Conservation (phyloP, 176 grass and related monocot species). For the Rhynchospora breviuscula region DNA sequence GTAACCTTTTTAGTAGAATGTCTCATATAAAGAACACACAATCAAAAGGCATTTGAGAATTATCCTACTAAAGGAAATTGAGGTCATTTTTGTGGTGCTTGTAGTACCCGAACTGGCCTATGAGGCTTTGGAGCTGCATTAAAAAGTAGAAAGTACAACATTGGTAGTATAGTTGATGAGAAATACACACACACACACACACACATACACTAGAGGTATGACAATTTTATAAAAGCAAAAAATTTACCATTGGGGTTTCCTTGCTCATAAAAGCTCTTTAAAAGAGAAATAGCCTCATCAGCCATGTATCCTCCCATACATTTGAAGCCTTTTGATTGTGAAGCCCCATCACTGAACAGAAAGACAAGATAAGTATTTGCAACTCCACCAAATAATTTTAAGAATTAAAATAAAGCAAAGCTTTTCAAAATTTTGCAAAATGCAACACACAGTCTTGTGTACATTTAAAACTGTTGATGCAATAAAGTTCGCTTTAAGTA, state of each 20-base stretch:
- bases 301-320: conserved; percentile 70
- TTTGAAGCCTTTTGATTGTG: conserved; percentile 59
- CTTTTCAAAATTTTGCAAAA: neutral
- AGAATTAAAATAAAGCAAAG: neutral
- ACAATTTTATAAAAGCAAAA: conserved; percentile 6
- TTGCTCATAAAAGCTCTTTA: conserved; percentile 87
- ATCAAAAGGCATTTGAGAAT: neutral
- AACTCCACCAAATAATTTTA: neutral
- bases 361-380: neutral
- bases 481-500: neutral
- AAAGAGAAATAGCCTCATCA: conserved; percentile 72
- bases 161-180: neutral
- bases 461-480: neutral
- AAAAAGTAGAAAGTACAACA: neutral
- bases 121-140: conserved; percentile 85
- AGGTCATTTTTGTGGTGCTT: conserved; percentile 5
- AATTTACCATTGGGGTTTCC: conserved; percentile 83
- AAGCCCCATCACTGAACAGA: conserved; percentile 26
- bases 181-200: neutral
- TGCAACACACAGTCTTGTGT: neutral
- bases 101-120: conserved; percentile 44
- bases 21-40: neutral
- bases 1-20: neutral
- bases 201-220: neutral
- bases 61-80: neutral